These are phyloP conservation scores for Micromonas commoda DNA, from an alignment of 139 green algal genomes.

Conservation along the genomic window DNA sequence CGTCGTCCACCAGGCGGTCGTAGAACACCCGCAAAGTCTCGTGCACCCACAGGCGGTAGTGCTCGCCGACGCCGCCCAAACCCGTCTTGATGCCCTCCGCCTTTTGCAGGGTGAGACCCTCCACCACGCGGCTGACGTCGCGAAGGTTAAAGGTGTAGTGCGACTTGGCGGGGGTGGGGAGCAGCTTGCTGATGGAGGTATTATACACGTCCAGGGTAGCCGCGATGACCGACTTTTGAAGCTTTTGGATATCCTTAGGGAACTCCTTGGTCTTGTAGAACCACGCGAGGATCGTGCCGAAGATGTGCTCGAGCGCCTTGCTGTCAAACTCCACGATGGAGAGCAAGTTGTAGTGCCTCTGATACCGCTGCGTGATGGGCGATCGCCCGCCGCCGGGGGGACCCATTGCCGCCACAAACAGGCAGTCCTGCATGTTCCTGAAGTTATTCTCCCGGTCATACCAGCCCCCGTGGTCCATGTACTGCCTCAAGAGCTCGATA, in stretches of 20 bases:
- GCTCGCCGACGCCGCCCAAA: conserved; percentile 4
- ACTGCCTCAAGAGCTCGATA: conserved; percentile 46
- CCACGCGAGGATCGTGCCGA: conserved; percentile 36
- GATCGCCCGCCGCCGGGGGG: conserved; percentile 41
- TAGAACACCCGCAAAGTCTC: conserved; percentile 49
- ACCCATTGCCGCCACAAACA: conserved; percentile 39
- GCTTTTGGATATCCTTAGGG: conserved; percentile 10
- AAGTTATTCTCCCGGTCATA: conserved; percentile 40
- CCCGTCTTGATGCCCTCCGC: neutral
- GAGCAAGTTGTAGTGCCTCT: conserved; percentile 41
- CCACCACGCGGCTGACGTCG: conserved; percentile 41
- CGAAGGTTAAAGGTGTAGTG: conserved; percentile 47
- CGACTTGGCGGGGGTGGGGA: conserved; percentile 42
- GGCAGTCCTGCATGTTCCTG: conserved; percentile 37
- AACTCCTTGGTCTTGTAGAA: conserved; percentile 14
- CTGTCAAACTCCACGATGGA: conserved; percentile 28
- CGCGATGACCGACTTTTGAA: conserved; percentile 14
- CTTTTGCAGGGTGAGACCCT: conserved; percentile 33
- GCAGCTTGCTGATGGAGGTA: conserved; percentile 25
- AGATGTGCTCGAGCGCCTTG: conserved; percentile 30
- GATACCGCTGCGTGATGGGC: conserved; percentile 35
- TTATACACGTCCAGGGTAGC: conserved; percentile 41
- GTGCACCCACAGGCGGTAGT: conserved; percentile 49
- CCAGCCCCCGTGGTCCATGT: conserved; percentile 42
- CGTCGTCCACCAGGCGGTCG: conserved; percentile 47